Percentiles rank a stretch among this genome's conserved stretches.
phyloP scores from a whole-genome alignment of 2,329 filamentous ascomycete species.

The Fusarium metavorans region DNA sequence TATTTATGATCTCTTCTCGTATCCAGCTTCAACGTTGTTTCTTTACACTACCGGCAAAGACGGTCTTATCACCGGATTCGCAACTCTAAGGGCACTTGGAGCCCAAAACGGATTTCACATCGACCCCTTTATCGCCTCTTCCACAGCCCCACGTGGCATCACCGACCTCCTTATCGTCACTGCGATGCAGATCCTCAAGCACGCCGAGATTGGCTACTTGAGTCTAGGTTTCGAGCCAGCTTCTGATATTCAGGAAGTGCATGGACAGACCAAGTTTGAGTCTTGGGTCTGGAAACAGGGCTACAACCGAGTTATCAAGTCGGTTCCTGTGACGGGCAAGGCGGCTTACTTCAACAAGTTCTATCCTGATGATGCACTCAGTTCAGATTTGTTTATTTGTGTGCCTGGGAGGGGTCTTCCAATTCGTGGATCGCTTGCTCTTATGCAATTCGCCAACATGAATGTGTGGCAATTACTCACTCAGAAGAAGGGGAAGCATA shows the following conservation, averaged over 20 bases:
- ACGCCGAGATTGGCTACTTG: constrained; percentile 7
- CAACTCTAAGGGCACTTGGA: constrained; percentile 14
- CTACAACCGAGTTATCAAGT: constrained; percentile 11
- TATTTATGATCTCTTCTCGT: constrained; percentile 7
- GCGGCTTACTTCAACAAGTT: constrained; percentile 13
- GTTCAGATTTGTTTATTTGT: constrained; percentile 12
- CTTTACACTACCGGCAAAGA: constrained; percentile 4
- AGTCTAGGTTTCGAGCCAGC: constrained; percentile 11
- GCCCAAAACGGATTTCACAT: constrained; percentile 10
- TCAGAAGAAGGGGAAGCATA: background rate
- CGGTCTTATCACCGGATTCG: constrained; percentile 5
- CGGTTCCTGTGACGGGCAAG: constrained; percentile 12
- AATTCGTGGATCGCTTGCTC: constrained; percentile 5
- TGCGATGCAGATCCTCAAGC: constrained; percentile 3
- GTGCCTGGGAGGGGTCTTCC: constrained; percentile 3
- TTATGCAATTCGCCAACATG: constrained; percentile 23
- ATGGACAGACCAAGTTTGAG: background rate
- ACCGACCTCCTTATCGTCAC: constrained; percentile 13
- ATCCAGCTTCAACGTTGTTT: background rate
- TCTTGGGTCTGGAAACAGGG: constrained; percentile 10
- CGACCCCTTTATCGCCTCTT: constrained; percentile 15
- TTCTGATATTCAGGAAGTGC: background rate
- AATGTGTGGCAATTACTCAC: background rate
- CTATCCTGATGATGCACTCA: background rate
- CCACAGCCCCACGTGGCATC: constrained; percentile 3